Evolutionary conservation across 2,329 filamentous ascomycete species (phyloP), one percentile per base, ranked within the genome.

Genomic region (Alternaria angustiovoidea): DNA sequence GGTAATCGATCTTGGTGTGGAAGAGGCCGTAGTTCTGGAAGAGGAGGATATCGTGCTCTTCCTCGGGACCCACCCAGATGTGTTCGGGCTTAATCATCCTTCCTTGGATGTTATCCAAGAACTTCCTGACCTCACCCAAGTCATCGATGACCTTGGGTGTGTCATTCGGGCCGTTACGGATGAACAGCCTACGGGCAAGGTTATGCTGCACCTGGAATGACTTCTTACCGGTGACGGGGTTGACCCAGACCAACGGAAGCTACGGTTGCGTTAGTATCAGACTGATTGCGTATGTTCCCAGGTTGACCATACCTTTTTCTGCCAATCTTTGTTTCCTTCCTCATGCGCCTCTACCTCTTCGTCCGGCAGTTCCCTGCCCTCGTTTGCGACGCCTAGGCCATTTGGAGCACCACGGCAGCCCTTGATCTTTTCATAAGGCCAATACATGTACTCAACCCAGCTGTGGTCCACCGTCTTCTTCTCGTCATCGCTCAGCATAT

Each of bases 11-110:
- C 41, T 57, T 57, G 5, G 48, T 53, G 20, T 57, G 48, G n/a
- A 57, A 53, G 6, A 57, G 32, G 16, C 48, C 48, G 32, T 57
- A 46, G 32, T 53, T 53, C 24, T 46, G 32, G 41, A 52, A 57
- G 9, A 53, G 48, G 16, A 53, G 48, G 4, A 57, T 8, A 5
- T 57, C 41, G 2, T 57, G 55, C n/a, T 53, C 48, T 47, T 53
- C 48, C 12, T 57, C 32, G 1, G 48, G 48, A 14, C 55, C 48
- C 8, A 53, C 41, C 48, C 41, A 57, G 22, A 57, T 53, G 11
- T 53, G 24, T 22, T 57, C 48, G n/a, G 55, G 55, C 48, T 53
- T 57, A 18, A 57, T 52, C n/a, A 57, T 47, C 16, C 55, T 52
- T 9, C 20, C 18, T 24, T 57, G 41, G 32, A 53, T 46, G 18